Percentiles rank a stretch among this genome's conserved stretches.
Evolutionary conservation across 208 protist genomes (phyloP).

Genomic region (Leishmania braziliensis): DNA sequence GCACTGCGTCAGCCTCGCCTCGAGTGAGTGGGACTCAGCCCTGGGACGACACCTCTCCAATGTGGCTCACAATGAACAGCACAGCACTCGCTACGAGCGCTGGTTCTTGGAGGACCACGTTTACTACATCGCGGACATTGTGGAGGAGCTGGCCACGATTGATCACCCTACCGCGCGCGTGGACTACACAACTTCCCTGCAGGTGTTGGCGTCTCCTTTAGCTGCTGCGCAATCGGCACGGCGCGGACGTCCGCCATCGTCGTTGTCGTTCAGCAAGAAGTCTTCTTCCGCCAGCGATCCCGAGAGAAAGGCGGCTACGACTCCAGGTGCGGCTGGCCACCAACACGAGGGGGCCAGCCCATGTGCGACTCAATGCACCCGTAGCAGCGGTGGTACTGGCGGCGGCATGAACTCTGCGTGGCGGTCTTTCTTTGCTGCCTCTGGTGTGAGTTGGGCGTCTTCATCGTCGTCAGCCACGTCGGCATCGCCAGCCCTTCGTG

Average conservation of each 20-base stretch:
- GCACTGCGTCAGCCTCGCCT: constrained; percentile 14
- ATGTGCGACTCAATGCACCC: not conserved
- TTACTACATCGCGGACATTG: constrained; percentile 34
- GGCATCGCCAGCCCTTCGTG: not conserved
- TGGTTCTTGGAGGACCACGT: constrained; percentile 41
- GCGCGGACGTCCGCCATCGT: not conserved
- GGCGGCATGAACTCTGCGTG: constrained; percentile 18
- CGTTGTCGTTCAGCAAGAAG: not conserved
- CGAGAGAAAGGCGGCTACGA: not conserved
- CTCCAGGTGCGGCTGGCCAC: not conserved
- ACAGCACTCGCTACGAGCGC: constrained; percentile 50
- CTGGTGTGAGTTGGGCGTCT: not conserved
- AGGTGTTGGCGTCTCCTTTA: not conserved
- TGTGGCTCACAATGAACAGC: constrained; percentile 40
- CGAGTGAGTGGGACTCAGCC: constrained; percentile 37
- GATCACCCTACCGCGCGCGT: constrained; percentile 35
- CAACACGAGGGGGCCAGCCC: not conserved
- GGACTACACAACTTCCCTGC: constrained; percentile 17
- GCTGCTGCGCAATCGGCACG: not conserved
- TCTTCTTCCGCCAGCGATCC: not conserved
- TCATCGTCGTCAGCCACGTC: not conserved
- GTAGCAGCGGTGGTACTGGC: not conserved
- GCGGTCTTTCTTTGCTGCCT: constrained; percentile 22
- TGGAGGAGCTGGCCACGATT: constrained; percentile 36
- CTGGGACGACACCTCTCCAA: constrained; percentile 31